These are phyloP conservation scores for Vitis rotundifolia DNA, from an alignment of 164 flowering plant genomes.

Conservation along the genomic window DNA sequence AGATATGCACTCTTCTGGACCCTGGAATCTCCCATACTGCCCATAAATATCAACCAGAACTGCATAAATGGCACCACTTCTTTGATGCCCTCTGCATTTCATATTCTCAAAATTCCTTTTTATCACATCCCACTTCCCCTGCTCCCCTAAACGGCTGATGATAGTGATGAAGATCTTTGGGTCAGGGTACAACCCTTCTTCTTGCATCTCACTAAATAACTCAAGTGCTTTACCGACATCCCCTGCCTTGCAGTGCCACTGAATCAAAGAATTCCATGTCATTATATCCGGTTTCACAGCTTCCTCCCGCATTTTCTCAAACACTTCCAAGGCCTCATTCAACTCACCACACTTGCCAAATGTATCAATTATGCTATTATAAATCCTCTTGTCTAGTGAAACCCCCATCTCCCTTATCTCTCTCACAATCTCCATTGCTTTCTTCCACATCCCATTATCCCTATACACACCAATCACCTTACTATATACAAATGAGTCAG, in stretches of 20 bases:
- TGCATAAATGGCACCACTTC: slow-evolving; percentile 60
- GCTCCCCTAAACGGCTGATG: slow-evolving; percentile 71
- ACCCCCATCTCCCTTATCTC: slow-evolving; percentile 68
- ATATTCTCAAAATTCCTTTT: slow-evolving; percentile 59
- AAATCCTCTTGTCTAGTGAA: slow-evolving; percentile 49
- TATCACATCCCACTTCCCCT: slow-evolving; percentile 77
- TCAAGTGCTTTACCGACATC: slow-evolving; percentile 52
- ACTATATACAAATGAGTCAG: slow-evolving; percentile 57
- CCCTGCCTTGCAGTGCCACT: slow-evolving; percentile 72
- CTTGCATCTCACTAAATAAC: slow-evolving; percentile 70
- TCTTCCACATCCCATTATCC: slow-evolving; percentile 94
- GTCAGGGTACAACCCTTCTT: slow-evolving; percentile 79
- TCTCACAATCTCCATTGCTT: slow-evolving; percentile 56
- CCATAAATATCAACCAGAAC: slow-evolving; percentile 83
- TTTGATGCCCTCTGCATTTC: slow-evolving; percentile 48
- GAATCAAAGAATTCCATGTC: slow-evolving; percentile 83
- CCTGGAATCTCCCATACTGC: slow-evolving; percentile 69
- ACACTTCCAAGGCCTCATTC: slow-evolving; percentile 62
- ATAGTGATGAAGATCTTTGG: slow-evolving; percentile 72
- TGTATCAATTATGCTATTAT: slow-evolving; percentile 75
- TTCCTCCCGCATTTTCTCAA: slow-evolving; percentile 61
- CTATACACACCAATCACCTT: slow-evolving; percentile 67
- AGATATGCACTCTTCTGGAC: slow-evolving; percentile 59
- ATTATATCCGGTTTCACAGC: slow-evolving; percentile 60
- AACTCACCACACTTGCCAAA: slow-evolving; percentile 76